Percentiles rank a stretch among this genome's conserved stretches.
phyloP scores from a whole-genome alignment of 805 yeast genomes.

The Saccharomycodes ludwigii region DNA sequence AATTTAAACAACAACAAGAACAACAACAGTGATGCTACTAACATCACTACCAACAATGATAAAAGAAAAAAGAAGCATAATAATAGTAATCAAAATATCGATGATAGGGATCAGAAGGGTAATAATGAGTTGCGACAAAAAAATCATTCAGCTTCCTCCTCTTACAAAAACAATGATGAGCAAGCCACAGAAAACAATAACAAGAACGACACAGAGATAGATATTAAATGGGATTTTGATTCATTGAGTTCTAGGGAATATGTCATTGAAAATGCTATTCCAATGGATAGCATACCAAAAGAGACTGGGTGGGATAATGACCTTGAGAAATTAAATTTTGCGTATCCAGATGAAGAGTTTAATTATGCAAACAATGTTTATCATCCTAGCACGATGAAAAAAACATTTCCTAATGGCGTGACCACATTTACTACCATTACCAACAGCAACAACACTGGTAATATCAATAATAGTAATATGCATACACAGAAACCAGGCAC shows the following conservation, averaged over 20 bases:
- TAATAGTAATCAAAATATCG: conserved; percentile 1
- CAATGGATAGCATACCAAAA: conserved; percentile 25
- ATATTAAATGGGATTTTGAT: conserved; percentile 83
- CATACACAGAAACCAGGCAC: too few relatives aligned
- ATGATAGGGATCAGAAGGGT: conserved; percentile 2
- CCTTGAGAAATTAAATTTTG: conserved; percentile 17
- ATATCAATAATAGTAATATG: conserved; percentile 15
- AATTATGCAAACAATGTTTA: too few relatives aligned
- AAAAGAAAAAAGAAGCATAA: conserved; percentile 3
- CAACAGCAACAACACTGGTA: too few relatives aligned
- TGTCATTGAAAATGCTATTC: conserved; percentile 57
- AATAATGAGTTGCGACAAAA: too few relatives aligned
- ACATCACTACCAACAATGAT: not conserved
- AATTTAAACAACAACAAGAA: conserved; percentile 18
- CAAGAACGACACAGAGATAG: conserved; percentile 22
- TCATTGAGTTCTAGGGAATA: conserved; percentile 65
- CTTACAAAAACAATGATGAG: too few relatives aligned
- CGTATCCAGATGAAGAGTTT: conserved; percentile 25
- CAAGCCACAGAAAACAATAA: conserved; percentile 4
- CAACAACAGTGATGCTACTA: conserved; percentile 9
- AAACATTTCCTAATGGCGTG: conserved; percentile 1
- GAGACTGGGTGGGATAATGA: conserved; percentile 15
- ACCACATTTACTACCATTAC: too few relatives aligned
- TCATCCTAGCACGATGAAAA: conserved; percentile 3
- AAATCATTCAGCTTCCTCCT: too few relatives aligned